phyloP scores from a whole-genome alignment of 2,329 filamentous ascomycete genomes.

The Venturiaceae sp. region DNA sequence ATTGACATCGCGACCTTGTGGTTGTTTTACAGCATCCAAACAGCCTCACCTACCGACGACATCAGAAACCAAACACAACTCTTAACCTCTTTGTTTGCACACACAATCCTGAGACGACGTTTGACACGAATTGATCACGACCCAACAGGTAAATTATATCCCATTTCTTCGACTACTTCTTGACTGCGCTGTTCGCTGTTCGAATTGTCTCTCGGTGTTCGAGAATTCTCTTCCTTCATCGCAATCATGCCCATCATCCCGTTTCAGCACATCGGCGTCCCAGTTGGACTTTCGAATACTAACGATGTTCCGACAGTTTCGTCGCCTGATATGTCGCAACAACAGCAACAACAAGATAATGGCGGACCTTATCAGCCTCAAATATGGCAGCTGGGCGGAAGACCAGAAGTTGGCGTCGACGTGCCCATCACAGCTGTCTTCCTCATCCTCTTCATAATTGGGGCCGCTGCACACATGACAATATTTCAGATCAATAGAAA shows the following conservation, averaged over 20 bases:
- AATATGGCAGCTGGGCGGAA: constrained; percentile 20
- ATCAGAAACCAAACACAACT: neutral
- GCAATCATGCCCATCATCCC: neutral
- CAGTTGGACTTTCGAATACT: neutral
- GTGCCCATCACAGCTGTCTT: constrained; percentile 31
- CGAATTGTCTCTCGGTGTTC: neutral
- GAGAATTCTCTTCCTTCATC: neutral
- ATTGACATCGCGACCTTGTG: neutral
- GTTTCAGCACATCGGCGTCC: neutral
- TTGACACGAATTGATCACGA: neutral
- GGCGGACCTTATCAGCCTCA: neutral
- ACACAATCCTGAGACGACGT: neutral
- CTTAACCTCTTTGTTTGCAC: neutral
- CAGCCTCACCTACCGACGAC: too few species aligned
- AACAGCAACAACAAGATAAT: neutral
- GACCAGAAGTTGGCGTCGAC: constrained; percentile 24
- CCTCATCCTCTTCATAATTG: constrained; percentile 29
- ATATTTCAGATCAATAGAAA: constrained; percentile 29
- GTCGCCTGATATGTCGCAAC: neutral
- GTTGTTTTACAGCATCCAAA: neutral
- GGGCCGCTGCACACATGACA: constrained; percentile 30
- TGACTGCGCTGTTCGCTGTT: neutral
- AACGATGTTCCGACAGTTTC: neutral
- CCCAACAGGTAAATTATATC: neutral
- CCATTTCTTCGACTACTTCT: neutral